These are phyloP conservation scores for Scutellaria galericulata DNA, from an alignment of 257 asterid genomes.

Conservation along the genomic window DNA sequence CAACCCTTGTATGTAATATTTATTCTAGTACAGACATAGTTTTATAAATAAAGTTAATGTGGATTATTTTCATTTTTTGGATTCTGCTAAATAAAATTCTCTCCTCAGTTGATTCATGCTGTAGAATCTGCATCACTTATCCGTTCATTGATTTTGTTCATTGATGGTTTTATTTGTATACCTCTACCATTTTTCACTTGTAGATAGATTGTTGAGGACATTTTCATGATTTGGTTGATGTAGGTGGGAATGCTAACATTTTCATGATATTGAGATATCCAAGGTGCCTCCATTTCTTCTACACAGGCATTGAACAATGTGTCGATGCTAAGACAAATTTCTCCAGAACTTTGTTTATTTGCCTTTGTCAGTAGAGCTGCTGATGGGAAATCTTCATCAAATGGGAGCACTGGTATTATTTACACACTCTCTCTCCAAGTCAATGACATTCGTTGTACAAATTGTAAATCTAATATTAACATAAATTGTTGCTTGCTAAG, in stretches of 20 bases:
- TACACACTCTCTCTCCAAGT: slow-evolving; percentile 17
- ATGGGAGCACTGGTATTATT: slow-evolving; percentile 54
- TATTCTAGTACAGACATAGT: background rate
- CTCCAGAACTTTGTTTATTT: slow-evolving; percentile 56
- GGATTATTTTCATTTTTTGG: too few relatives aligned
- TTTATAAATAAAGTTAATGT: background rate
- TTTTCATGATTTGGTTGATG: slow-evolving; percentile 32
- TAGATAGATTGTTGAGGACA: too few relatives aligned
- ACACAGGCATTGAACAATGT: slow-evolving; percentile 50
- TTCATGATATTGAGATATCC: slow-evolving; percentile 81
- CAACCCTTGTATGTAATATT: background rate
- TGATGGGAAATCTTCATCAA: slow-evolving; percentile 44
- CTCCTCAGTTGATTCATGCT: too few relatives aligned
- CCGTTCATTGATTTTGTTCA: too few relatives aligned
- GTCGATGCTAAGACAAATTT: slow-evolving; percentile 55
- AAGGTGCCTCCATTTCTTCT: slow-evolving; percentile 68
- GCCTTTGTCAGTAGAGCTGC: slow-evolving; percentile 61
- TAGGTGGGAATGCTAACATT: slow-evolving; percentile 63
- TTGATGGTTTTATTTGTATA: too few relatives aligned
- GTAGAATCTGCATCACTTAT: too few relatives aligned
- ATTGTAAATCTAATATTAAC: background rate
- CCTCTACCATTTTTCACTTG: too few relatives aligned
- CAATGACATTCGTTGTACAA: slow-evolving; percentile 20
- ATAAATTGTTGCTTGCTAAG: too few relatives aligned
- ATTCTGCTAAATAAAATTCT: too few relatives aligned